phyloP scores from a whole-genome alignment of 768 basidiomycete species.

The Podaxis sp. region DNA sequence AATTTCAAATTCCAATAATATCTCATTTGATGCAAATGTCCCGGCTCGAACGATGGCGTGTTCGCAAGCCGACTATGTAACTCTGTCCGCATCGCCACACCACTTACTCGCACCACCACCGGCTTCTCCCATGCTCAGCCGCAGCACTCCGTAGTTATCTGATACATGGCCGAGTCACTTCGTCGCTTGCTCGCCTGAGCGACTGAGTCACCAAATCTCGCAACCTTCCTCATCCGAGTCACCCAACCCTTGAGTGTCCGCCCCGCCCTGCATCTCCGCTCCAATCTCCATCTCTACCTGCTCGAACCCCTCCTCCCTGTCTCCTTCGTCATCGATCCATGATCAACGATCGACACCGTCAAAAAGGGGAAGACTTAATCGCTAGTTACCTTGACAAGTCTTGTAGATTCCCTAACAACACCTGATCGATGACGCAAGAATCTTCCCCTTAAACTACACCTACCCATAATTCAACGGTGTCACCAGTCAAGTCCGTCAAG shows the following conservation, averaged over 20 bases:
- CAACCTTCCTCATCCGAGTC: not conserved
- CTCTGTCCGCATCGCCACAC: not conserved
- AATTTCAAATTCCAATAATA: not conserved
- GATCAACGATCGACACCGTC: not conserved
- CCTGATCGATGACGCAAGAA: not conserved
- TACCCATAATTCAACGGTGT: not conserved
- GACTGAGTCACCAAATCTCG: not conserved
- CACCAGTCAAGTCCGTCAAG: not conserved
- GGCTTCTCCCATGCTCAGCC: not conserved
- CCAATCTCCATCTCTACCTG: not conserved
- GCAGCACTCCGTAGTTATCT: not conserved
- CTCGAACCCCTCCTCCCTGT: not conserved
- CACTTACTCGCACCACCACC: not conserved
- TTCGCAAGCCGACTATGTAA: not conserved
- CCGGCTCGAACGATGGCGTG: not conserved
- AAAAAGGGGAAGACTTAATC: not conserved
- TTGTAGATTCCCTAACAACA: not conserved
- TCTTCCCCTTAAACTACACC: not conserved
- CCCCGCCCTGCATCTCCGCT: not conserved
- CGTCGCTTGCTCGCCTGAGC: not conserved
- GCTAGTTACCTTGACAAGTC: not conserved
- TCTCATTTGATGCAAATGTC: not conserved
- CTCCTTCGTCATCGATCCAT: not conserved
- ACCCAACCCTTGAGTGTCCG: not conserved
- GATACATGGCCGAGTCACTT: not conserved